phyloP scores from a whole-genome alignment of 805 yeast species.

The Kazachstania africana region DNA sequence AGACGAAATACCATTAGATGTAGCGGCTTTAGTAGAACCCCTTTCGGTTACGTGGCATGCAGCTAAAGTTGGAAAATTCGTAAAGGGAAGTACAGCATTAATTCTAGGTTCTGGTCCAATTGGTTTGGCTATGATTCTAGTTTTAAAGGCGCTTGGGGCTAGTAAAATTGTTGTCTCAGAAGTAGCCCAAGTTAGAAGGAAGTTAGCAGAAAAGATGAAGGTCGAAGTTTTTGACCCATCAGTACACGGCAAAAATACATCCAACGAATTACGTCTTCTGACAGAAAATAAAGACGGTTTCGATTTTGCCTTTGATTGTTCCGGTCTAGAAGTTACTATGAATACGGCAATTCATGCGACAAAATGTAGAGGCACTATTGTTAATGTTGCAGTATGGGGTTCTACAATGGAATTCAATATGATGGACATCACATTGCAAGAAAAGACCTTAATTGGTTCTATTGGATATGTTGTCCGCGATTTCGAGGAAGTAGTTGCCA shows the following conservation, averaged over 20 bases:
- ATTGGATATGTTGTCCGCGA: slow-evolving; percentile 49
- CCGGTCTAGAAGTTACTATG: slow-evolving; percentile 40
- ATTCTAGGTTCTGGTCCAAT: slow-evolving; percentile 55
- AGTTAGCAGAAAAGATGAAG: slow-evolving; percentile 36
- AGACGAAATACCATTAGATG: slow-evolving; percentile 34
- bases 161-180: slow-evolving; percentile 40
- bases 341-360: slow-evolving; percentile 39
- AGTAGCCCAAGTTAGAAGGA: slow-evolving; percentile 37
- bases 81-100: slow-evolving; percentile 35
- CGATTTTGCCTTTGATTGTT: slow-evolving; percentile 42
- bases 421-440: slow-evolving; percentile 44
- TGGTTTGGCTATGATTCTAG: slow-evolving; percentile 47
- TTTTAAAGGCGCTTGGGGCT: slow-evolving; percentile 39
- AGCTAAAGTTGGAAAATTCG: slow-evolving; percentile 34
- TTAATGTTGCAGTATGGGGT: slow-evolving; percentile 59
- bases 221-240: slow-evolving; percentile 42
- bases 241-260: slow-evolving; percentile 25
- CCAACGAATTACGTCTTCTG: slow-evolving; percentile 29
- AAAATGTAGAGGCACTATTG: slow-evolving; percentile 43
- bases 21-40: slow-evolving; percentile 49
- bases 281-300: slow-evolving; percentile 36
- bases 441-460: slow-evolving; percentile 46
- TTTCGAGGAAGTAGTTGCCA: slow-evolving; percentile 43
- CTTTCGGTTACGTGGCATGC: slow-evolving; percentile 51
- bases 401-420: slow-evolving; percentile 38